Conservation (phyloP, 78 protist genomes). For the Dictyostelium brefeldianum region DNA sequence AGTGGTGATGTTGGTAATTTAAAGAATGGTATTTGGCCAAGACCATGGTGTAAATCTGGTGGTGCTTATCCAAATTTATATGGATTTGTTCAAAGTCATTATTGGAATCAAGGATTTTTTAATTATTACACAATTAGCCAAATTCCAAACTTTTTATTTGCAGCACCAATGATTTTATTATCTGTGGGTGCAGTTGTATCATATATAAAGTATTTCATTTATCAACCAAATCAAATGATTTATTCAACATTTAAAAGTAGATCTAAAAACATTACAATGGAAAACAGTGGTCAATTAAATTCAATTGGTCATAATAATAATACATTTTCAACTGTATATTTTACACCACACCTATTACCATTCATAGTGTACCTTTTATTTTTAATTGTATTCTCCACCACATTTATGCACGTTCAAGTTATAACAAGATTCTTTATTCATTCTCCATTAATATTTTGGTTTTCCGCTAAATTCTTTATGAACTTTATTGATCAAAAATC, state of each 20-base stretch:
- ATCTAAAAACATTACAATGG: constrained; percentile 10
- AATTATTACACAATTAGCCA: constrained; percentile 65
- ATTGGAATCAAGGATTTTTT: constrained; percentile 86
- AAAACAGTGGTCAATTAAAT: not conserved
- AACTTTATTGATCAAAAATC: not conserved
- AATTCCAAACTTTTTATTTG: constrained; percentile 78
- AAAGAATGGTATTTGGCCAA: constrained; percentile 68
- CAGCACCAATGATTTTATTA: constrained; percentile 73
- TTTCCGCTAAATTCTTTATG: constrained; percentile 20
- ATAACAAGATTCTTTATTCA: constrained; percentile 82
- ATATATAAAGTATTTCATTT: constrained; percentile 1
- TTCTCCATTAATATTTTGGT: constrained; percentile 74
- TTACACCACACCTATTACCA: constrained; percentile 53
- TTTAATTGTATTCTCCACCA: constrained; percentile 27
- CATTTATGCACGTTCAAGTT: constrained; percentile 82
- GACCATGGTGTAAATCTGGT: constrained; percentile 25
- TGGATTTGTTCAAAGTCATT: constrained; percentile 66
- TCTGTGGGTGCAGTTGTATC: constrained; percentile 1
- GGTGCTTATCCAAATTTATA: constrained; percentile 47
- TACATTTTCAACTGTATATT: not conserved
- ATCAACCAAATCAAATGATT: constrained; percentile 50
- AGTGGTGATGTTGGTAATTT: not conserved
- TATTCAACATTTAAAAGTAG: not conserved
- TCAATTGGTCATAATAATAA: not conserved
- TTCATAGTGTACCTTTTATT: constrained; percentile 29